Conservation (phyloP, 2,329 filamentous ascomycete species). For the Trichoderma brevicompactum region DNA sequence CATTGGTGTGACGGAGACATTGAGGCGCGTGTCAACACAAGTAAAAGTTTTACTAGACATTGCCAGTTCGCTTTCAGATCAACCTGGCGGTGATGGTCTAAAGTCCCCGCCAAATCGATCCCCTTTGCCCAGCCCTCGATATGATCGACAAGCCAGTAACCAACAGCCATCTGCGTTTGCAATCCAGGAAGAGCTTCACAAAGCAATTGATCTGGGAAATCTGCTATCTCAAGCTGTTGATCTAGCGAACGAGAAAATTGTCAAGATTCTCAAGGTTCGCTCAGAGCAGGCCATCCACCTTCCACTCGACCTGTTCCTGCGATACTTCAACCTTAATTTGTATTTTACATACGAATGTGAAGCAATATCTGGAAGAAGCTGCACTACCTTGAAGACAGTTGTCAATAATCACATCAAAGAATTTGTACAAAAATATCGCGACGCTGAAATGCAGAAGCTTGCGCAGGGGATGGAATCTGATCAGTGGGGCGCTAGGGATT, state of each 20-base stretch:
- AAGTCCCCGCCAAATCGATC: conserved; percentile 56
- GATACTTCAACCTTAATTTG: conserved; percentile 81
- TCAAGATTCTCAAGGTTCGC: conserved; percentile 76
- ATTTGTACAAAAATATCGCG: conserved; percentile 73
- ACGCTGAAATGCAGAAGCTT: conserved; percentile 73
- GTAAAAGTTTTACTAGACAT: conserved; percentile 95
- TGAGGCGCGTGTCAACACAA: conserved; percentile 84
- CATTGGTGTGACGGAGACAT: conserved; percentile 81
- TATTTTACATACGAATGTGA: conserved; percentile 88
- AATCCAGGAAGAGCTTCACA: conserved; percentile 75
- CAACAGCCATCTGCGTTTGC: conserved; percentile 44
- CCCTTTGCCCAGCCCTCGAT: conserved; percentile 57
- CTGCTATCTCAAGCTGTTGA: conserved; percentile 81
- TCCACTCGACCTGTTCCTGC: conserved; percentile 70
- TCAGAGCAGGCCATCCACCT: conserved; percentile 73
- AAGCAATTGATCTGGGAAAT: conserved; percentile 76
- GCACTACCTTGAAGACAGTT: conserved; percentile 74
- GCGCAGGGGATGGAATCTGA: conserved; percentile 79
- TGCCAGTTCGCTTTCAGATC: conserved; percentile 71
- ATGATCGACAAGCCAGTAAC: conserved; percentile 38
- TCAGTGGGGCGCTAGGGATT: conserved; percentile 79
- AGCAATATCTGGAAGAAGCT: conserved; percentile 78
- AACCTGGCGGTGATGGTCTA: conserved; percentile 45
- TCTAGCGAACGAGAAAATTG: conserved; percentile 75
- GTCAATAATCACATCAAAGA: conserved; percentile 83